Evolutionary conservation across 2,329 filamentous ascomycete species (phyloP), one percentile per base, ranked within the genome.

Genomic region (Fusarium virguliforme): DNA sequence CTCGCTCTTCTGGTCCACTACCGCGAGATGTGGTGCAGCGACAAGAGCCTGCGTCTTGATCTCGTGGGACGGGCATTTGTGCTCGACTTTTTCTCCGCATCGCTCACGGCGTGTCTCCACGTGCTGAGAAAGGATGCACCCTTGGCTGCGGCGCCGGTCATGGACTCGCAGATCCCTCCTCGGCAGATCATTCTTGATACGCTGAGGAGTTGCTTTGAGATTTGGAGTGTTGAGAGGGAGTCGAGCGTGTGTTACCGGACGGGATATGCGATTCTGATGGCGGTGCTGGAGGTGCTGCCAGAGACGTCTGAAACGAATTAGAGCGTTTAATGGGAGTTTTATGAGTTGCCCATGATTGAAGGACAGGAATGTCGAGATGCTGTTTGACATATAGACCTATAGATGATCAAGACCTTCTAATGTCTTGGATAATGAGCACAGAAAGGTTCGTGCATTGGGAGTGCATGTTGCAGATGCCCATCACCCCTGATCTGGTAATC

Each of bases 181-280:
- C 70, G 79, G 4, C 79, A 81, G 56, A 77, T 81, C 15, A 81
- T 81, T 12, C 68, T 80, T 7, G 79, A 81, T 24, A 80, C 78
- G 0, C 46, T 81, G 18, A 69, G 68, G 53, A 78, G 74, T 60
- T 81, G 79, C 50, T 71, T 80, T 9, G 77, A 79, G 7, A 81
- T 81, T 8, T 81, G 79, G 79, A 75, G 72, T n/a, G 73, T 74
- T 1, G 79, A 81, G 70, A 75, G 76, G 60, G 75, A 79, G 15
- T 80, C 76, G 67, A 81, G 79, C 24, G 78, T 80, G 5, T 81
- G 79, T 55, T 81, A 78, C 66, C 71, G 79, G 40, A 80, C 79
- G 3, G 79, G 76, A 1, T 79, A 80, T 53, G 74, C 78, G n/a
- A 41, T 80, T 32, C 60, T 81, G 26, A 65, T 73, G n/a, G 76